A percentile compares a stretch with the other conserved stretches of the same genome.
Conservation (phyloP, 495 filamentous ascomycete genomes). For the Talaromyces ruber region DNA sequence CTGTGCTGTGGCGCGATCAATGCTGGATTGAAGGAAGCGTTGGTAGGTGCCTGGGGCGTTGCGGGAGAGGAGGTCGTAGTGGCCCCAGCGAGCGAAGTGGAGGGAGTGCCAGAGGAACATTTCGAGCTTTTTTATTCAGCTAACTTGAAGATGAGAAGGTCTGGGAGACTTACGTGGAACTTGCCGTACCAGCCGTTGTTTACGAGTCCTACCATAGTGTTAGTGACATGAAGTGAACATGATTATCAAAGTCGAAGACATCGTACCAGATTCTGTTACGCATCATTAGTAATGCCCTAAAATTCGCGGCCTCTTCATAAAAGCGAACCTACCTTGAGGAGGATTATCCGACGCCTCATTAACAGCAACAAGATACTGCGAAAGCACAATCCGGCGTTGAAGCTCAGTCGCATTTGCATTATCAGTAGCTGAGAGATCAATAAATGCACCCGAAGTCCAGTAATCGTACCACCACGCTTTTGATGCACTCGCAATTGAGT, state of each 20-base stretch:
- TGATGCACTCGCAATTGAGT: neutral
- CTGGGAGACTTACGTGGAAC: neutral
- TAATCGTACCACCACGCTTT: neutral
- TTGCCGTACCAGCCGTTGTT: neutral
- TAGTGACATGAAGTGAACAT: neutral
- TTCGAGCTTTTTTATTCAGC: constrained; percentile 24
- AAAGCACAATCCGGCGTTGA: constrained; percentile 10
- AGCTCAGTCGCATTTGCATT: neutral
- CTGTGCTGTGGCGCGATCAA: constrained; percentile 34
- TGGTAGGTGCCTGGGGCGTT: constrained; percentile 37
- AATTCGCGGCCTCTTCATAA: neutral
- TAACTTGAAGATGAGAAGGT: neutral
- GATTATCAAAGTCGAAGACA: neutral
- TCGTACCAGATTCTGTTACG: neutral
- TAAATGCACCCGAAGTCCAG: neutral
- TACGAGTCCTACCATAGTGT: neutral
- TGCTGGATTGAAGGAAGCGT: constrained; percentile 35
- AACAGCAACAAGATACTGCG: constrained; percentile 11
- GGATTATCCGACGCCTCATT: constrained; percentile 12
- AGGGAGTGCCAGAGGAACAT: constrained; percentile 47
- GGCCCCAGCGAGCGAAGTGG: constrained; percentile 45
- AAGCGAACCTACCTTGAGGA: constrained; percentile 7
- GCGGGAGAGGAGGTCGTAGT: constrained; percentile 33
- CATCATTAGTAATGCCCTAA: neutral
- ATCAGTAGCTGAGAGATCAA: neutral